A percentile compares a stretch with the other conserved stretches of the same genome.
Conservation (phyloP, 345 rosid species). For the rapeseed (Brassica napus) region Da-Ae NC_063434.1:6705001-6705500, state of each 20-base stretch:
- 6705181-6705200: conserved; percentile 88
- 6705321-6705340: conserved; percentile 63
- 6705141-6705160: conserved; percentile 89
- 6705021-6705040: conserved; percentile 89
- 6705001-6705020: conserved; percentile 69
- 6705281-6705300: conserved; percentile 70
- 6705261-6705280: conserved; percentile 87
- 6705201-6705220: conserved; percentile 95
- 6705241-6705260: conserved; percentile 90
- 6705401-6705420: conserved; percentile 21
- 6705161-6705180: conserved; percentile 98
- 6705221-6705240: conserved; percentile 99
- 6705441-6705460: not conserved
- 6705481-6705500: conserved; percentile 52
- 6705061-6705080: conserved; percentile 93
- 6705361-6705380: conserved; percentile 79
- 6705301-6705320: conserved; percentile 73
- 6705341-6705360: conserved; percentile 61
- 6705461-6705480: conserved; percentile 67
- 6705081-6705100: conserved; percentile 87
- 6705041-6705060: conserved; percentile 84
- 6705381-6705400: conserved; percentile 94
- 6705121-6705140: conserved; percentile 84
- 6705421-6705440: conserved; percentile 5
- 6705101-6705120: conserved; percentile 67